Evolutionary conservation across 2,329 filamentous ascomycete species (phyloP).

Genomic region (Fusarium albosuccineum): DNA sequence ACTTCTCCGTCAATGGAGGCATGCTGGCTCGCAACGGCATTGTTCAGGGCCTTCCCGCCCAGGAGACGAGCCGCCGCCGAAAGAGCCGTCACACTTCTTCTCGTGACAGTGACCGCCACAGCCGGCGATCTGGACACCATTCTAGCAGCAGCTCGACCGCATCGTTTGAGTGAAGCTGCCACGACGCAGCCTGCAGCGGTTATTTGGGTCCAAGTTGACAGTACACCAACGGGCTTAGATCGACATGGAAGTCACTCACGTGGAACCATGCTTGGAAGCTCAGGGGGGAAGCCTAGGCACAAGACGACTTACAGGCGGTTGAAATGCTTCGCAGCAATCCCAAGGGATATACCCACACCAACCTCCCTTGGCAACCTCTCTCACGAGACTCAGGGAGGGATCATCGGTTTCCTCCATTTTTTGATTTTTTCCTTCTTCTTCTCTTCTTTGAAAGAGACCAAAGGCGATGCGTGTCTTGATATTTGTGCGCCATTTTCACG

Average conservation of each 20-base stretch:
- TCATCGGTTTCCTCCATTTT: slow-evolving; percentile 16
- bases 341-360: slow-evolving; percentile 48
- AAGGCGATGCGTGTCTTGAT: slow-evolving; percentile 27
- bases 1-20: slow-evolving; percentile 96
- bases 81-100: slow-evolving; percentile 67
- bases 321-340: slow-evolving; percentile 56
- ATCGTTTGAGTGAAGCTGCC: slow-evolving; percentile 63
- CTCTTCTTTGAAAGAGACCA: slow-evolving; percentile 22
- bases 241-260: slow-evolving; percentile 27
- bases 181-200: slow-evolving; percentile 5
- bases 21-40: slow-evolving; percentile 82
- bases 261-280: slow-evolving; percentile 29
- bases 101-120: slow-evolving; percentile 59
- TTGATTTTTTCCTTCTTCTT: slow-evolving; percentile 3
- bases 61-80: slow-evolving; percentile 62
- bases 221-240: slow-evolving; percentile 31
- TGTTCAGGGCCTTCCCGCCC: slow-evolving; percentile 73
- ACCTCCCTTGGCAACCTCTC: slow-evolving; percentile 44
- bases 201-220: slow-evolving; percentile 19
- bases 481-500: slow-evolving; percentile 30
- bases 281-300: slow-evolving; percentile 32
- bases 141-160: slow-evolving; percentile 74
- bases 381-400: slow-evolving; percentile 40
- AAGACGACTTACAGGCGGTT: slow-evolving; percentile 52
- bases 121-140: slow-evolving; percentile 68